A percentile compares a stretch with the other conserved stretches of the same genome.
phyloP scores from a whole-genome alignment of 1,284 basidiomycete species.

The Apiotrichum gracile region DNA sequence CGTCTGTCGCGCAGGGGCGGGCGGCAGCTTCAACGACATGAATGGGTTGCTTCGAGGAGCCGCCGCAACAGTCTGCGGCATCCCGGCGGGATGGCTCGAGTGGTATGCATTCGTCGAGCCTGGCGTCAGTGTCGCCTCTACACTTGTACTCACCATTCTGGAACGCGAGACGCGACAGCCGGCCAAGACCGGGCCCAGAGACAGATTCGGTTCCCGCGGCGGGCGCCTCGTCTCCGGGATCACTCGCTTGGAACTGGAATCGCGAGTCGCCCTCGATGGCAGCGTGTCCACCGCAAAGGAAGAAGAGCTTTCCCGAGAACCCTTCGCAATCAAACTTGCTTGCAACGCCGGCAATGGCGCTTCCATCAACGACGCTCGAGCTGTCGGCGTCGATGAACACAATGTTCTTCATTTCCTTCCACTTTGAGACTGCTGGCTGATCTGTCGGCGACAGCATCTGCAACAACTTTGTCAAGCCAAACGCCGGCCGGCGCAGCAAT shows the following conservation, averaged over 20 bases:
- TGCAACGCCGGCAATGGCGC: constrained; percentile 70
- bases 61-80: neutral
- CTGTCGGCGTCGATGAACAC: constrained; percentile 80
- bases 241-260: neutral
- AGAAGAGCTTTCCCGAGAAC: constrained; percentile 61
- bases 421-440: constrained; percentile 51
- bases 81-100: too few species aligned
- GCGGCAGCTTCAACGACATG: constrained; percentile 1
- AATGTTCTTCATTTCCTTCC: constrained; percentile 60
- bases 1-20: constrained; percentile 1
- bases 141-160: constrained; percentile 24
- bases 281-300: constrained; percentile 74
- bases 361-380: constrained; percentile 55
- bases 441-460: constrained; percentile 65
- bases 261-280: constrained; percentile 27
- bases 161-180: constrained; percentile 32
- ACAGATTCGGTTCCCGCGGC: neutral
- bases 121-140: neutral
- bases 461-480: constrained; percentile 65
- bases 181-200: constrained; percentile 8
- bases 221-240: neutral
- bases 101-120: neutral
- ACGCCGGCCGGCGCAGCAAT: constrained; percentile 79
- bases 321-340: constrained; percentile 73
- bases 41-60: constrained; percentile 2